Conservation (phyloP, 2,329 filamentous ascomycete species). For the Ophiostoma ulmi region DNA sequence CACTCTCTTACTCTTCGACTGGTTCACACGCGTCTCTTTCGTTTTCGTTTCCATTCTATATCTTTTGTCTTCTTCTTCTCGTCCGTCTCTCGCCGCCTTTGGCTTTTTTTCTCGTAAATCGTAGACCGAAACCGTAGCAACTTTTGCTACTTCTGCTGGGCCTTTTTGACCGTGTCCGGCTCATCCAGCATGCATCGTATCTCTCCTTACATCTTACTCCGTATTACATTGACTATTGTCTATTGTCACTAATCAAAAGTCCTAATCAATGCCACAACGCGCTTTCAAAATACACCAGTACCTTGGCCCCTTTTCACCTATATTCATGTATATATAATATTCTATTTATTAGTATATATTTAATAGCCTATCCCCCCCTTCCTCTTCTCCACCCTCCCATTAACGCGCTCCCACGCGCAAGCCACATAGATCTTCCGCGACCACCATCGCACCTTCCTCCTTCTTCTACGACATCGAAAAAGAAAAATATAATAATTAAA, state of each 20-base stretch:
- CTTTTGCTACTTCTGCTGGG: neutral
- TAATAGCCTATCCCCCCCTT: neutral
- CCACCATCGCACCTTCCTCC: constrained; percentile 7
- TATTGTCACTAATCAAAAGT: neutral
- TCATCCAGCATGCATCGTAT: neutral
- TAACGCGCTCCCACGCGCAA: constrained; percentile 16
- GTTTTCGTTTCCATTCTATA: neutral
- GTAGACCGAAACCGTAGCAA: neutral
- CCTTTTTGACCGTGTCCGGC: neutral
- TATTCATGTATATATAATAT: neutral
- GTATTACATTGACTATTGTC: neutral
- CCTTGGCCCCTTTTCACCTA: constrained; percentile 2
- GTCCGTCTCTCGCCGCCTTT: too few species aligned
- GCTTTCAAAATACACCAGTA: neutral
- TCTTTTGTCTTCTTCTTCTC: too few species aligned
- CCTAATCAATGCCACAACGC: neutral
- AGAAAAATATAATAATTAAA: constrained; percentile 13
- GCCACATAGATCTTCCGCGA: constrained; percentile 9
- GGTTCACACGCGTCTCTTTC: neutral
- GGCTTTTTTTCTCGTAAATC: too few species aligned
- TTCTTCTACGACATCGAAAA: constrained; percentile 9
- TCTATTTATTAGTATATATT: neutral
- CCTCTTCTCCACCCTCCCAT: constrained; percentile 1
- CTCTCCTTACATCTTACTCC: too few species aligned
- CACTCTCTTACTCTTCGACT: neutral